Conservation (phyloP, 1,284 basidiomycete species). For the Limonomyces culmigenus region DNA sequence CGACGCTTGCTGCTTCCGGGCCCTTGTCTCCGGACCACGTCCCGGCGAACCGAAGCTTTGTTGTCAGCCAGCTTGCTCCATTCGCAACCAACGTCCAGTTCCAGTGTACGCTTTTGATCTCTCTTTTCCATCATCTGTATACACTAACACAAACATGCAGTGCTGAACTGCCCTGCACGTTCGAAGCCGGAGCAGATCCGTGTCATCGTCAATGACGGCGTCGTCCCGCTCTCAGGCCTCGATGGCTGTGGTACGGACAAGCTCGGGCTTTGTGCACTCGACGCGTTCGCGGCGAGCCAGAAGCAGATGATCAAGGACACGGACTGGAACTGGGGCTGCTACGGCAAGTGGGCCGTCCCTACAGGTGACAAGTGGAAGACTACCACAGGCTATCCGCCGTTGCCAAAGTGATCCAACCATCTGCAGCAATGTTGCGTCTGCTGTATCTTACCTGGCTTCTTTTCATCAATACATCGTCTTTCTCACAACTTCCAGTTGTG, state of each 20-base stretch:
- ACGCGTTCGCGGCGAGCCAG: conserved; percentile 58
- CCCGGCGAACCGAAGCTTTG: conserved; percentile 39
- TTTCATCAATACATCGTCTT: too few relatives aligned
- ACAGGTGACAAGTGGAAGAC: conserved; percentile 45
- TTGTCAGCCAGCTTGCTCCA: conserved; percentile 50
- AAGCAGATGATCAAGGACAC: conserved; percentile 48
- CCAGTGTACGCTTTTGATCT: conserved; percentile 34
- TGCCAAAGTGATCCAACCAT: neutral
- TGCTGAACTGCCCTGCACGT: conserved; percentile 1
- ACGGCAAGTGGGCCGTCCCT: conserved; percentile 45
- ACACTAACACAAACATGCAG: conserved; percentile 1
- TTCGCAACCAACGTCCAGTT: conserved; percentile 68
- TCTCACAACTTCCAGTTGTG: too few relatives aligned
- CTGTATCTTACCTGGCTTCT: too few relatives aligned
- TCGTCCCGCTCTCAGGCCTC: conserved; percentile 64
- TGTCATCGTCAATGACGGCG: conserved; percentile 77
- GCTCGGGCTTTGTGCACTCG: conserved; percentile 70
- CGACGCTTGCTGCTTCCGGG: conserved; percentile 48
- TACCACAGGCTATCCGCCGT: conserved; percentile 28
- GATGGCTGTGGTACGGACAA: conserved; percentile 52
- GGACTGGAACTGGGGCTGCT: conserved; percentile 65
- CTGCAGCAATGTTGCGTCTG: too few relatives aligned
- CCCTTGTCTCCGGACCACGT: conserved; percentile 63
- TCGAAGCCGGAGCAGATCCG: conserved; percentile 43
- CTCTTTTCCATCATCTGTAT: conserved; percentile 3